Evolutionary conservation across 2,329 filamentous ascomycete species (phyloP).

Genomic region (Colletotrichum sp.): DNA sequence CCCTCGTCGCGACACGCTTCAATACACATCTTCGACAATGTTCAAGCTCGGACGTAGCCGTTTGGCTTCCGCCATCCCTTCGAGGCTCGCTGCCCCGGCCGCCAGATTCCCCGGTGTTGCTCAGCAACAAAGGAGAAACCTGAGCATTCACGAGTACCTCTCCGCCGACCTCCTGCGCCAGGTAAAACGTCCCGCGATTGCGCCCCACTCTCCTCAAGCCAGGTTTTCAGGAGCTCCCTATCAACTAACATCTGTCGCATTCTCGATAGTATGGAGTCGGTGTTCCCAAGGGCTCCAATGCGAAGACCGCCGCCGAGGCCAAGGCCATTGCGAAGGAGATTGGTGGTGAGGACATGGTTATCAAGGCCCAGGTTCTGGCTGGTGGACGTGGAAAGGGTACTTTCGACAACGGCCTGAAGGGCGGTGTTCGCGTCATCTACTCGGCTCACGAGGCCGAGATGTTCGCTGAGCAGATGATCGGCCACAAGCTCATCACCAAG

Average conservation of each 20-base stretch:
- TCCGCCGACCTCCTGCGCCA: slow-evolving; percentile 88
- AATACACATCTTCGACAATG: slow-evolving; percentile 59
- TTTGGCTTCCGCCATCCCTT: slow-evolving; percentile 75
- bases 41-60: slow-evolving; percentile 86
- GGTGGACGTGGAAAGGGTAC: slow-evolving; percentile 97
- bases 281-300: slow-evolving; percentile 88
- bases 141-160: slow-evolving; percentile 98
- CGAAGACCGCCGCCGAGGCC: slow-evolving; percentile 83
- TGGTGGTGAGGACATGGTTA: slow-evolving; percentile 95
- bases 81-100: slow-evolving; percentile 45
- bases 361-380: slow-evolving; percentile 98
- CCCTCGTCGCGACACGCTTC: neutral
- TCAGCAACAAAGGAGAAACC: slow-evolving; percentile 84
- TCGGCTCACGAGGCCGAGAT: slow-evolving; percentile 95
- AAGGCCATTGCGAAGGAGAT: slow-evolving; percentile 91
- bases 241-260: slow-evolving; percentile 23
- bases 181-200: slow-evolving; percentile 46
- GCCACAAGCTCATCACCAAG: slow-evolving; percentile 99
- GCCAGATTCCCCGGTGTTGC: slow-evolving; percentile 67
- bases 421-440: slow-evolving; percentile 98
- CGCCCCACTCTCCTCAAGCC: slow-evolving; percentile 19
- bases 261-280: slow-evolving; percentile 85
- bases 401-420: slow-evolving; percentile 98
- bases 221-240: neutral
- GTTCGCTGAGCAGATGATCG: slow-evolving; percentile 99